phyloP scores from a whole-genome alignment of 2,329 filamentous ascomycete species.

The Plectosphaerella sp. region DNA sequence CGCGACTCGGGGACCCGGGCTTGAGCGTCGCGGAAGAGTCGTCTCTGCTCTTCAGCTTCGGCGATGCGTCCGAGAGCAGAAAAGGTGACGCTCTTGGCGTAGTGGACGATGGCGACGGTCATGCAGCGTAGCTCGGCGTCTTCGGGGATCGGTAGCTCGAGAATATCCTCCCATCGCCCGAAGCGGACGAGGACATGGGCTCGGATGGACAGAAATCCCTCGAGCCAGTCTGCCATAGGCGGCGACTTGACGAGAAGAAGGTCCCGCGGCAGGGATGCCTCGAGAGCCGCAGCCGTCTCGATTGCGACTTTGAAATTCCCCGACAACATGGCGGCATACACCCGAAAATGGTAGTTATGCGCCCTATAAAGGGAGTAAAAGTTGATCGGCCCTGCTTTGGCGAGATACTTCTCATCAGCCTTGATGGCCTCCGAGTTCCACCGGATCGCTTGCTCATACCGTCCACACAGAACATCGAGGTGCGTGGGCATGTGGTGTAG shows the following conservation, averaged over 20 bases:
- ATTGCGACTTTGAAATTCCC: slow-evolving; percentile 60
- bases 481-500: slow-evolving; percentile 75
- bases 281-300: slow-evolving; percentile 54
- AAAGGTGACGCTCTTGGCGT: slow-evolving; percentile 63
- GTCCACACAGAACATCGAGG: slow-evolving; percentile 67
- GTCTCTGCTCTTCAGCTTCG: slow-evolving; percentile 48
- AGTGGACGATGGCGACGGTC: slow-evolving; percentile 64
- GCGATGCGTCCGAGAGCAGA: slow-evolving; percentile 52
- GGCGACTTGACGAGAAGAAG: slow-evolving; percentile 61
- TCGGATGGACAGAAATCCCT: slow-evolving; percentile 64
- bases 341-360: slow-evolving; percentile 70
- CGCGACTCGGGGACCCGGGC: slow-evolving; percentile 52
- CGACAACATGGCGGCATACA: slow-evolving; percentile 76
- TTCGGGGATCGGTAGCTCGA: slow-evolving; percentile 48
- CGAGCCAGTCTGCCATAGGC: slow-evolving; percentile 76
- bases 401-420: slow-evolving; percentile 64
- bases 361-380: slow-evolving; percentile 75
- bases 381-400: slow-evolving; percentile 54
- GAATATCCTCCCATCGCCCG: slow-evolving; percentile 64
- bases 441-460: slow-evolving; percentile 62
- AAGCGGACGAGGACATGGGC: slow-evolving; percentile 70
- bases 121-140: slow-evolving; percentile 61
- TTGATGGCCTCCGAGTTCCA: slow-evolving; percentile 63
- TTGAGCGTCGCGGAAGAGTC: slow-evolving; percentile 46
- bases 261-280: slow-evolving; percentile 57